These are phyloP conservation scores for Cochlearia excelsa DNA, from an alignment of 345 rosid genomes.

Conservation along the genomic window DNA sequence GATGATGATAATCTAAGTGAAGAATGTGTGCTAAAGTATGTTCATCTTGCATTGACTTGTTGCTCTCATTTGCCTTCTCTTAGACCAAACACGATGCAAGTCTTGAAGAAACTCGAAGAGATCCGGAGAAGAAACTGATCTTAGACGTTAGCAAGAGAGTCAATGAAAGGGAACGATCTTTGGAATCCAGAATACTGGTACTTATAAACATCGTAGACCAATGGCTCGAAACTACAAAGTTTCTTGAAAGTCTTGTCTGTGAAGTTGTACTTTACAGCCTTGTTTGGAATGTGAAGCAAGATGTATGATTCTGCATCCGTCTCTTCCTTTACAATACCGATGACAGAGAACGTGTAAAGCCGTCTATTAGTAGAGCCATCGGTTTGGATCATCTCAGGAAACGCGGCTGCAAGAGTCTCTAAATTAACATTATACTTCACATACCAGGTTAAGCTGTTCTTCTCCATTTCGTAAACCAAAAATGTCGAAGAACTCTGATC, in stretches of 20 bases:
- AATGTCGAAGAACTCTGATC: constrained; percentile 21
- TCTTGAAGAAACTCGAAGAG: constrained; percentile 65
- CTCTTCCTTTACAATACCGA: constrained; percentile 34
- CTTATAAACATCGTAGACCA: background rate
- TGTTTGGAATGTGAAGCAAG: constrained; percentile 36
- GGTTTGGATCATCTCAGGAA: constrained; percentile 38
- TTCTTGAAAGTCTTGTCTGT: constrained; percentile 31
- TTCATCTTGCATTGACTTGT: constrained; percentile 81
- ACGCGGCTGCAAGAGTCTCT: constrained; percentile 21
- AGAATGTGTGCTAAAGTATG: constrained; percentile 59
- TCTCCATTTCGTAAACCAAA: constrained; percentile 39
- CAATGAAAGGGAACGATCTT: constrained; percentile 9
- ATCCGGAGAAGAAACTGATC: constrained; percentile 30
- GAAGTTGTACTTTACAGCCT: constrained; percentile 34
- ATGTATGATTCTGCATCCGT: constrained; percentile 30
- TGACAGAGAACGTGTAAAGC: constrained; percentile 25
- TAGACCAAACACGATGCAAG: constrained; percentile 66
- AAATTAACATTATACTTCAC: constrained; percentile 42
- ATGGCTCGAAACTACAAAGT: constrained; percentile 13
- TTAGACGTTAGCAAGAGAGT: background rate
- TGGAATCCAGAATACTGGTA: constrained; percentile 1
- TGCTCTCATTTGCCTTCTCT: constrained; percentile 87
- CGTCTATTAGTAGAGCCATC: constrained; percentile 3
- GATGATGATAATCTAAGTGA: constrained; percentile 43
- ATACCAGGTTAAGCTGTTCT: constrained; percentile 39